A percentile compares a stretch with the other conserved stretches of the same genome.
These are phyloP conservation scores for Tylopilus balloui DNA, from an alignment of 768 basidiomycete genomes.

Conservation along the genomic window DNA sequence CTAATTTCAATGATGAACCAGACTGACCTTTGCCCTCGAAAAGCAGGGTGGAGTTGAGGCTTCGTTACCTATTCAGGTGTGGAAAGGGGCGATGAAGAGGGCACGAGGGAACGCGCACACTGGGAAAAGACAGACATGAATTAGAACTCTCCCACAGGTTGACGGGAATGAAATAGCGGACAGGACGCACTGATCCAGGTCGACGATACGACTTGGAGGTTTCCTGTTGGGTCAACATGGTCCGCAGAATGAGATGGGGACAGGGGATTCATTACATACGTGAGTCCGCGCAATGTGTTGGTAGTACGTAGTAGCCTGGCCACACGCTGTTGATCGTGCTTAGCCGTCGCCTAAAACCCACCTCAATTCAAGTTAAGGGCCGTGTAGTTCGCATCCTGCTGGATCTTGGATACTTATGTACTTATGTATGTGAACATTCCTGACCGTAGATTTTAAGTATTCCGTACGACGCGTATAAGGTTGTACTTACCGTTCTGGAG, in stretches of 20 bases:
- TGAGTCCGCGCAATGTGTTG: constrained; percentile 6
- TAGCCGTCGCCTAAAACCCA: constrained; percentile 22
- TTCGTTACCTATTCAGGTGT: constrained; percentile 5
- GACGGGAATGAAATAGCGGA: constrained; percentile 23
- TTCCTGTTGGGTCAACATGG: constrained; percentile 7
- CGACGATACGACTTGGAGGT: constrained; percentile 3
- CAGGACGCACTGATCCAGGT: background rate
- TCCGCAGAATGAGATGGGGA: constrained; percentile 6
- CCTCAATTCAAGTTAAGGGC: constrained; percentile 4
- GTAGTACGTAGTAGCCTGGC: constrained; percentile 25
- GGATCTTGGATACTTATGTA: too few relatives aligned
- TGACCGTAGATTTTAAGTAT: background rate
- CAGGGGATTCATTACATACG: constrained; percentile 21
- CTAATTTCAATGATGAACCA: constrained; percentile 14
- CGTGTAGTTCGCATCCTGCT: constrained; percentile 8
- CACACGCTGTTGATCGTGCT: constrained; percentile 6
- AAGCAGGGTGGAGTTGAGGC: constrained; percentile 3
- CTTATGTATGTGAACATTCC: constrained; percentile 1
- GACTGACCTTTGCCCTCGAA: constrained; percentile 6
- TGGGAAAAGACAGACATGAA: constrained; percentile 6
- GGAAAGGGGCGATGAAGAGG: constrained; percentile 17
- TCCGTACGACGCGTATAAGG: constrained; percentile 4
- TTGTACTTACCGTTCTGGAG: background rate
- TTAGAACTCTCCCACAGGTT: constrained; percentile 1
- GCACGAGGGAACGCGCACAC: constrained; percentile 9